Base-by-base conservation (phyloP, 805 yeast species). In the Myxozyma sirexii region DNA sequence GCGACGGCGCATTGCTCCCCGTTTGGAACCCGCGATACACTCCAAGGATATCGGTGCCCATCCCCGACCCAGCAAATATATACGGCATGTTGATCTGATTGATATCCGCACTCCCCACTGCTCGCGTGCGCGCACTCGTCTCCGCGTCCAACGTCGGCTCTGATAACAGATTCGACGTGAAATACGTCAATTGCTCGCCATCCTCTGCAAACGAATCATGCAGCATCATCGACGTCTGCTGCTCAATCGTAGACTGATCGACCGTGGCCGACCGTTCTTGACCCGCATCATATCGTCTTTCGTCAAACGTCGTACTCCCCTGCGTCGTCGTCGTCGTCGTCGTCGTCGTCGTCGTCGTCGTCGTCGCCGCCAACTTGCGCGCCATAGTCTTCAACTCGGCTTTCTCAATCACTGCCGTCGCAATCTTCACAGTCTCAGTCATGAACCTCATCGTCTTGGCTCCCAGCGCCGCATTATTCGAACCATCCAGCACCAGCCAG, bases 11-110 rank as follows among this genome's bases (percentile, higher is more conserved):
- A 5, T 21, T 23, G n/a, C 15, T 33, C 21, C 23, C 24, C 37
- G 23, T 26, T 7, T 24, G 27, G 23, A 42, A 38, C 3, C 56
- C 33, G 3, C 56, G 23, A 24, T 52, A 52, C 10, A 52, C 10
- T 13, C 57, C 57, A 13, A 53, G 26, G 13, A 53, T 23, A 44
- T 53, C 57, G 24, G 57, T 44, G 4, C 57, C 57, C 50, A 53
- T 43, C 27, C 57, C 57, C 2, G 57, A 53, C 2, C 50, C 50
- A 6, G 50, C 42, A 21, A 53, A 42, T 23, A 53, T 26, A 26
- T 43, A 53, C 43, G 57, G 57, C 38, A 39, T 39, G 17, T 38
- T 49, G 17, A 49, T 49, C 10, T 39, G 44, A 10, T 19, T 19
- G 19, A 31, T 17, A 24, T 46, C n/a, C 19, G 24, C 4, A 5